Evolutionary conservation across 768 basidiomycete genomes (phyloP).

Genomic region (Pulveroboletus sp.): DNA sequence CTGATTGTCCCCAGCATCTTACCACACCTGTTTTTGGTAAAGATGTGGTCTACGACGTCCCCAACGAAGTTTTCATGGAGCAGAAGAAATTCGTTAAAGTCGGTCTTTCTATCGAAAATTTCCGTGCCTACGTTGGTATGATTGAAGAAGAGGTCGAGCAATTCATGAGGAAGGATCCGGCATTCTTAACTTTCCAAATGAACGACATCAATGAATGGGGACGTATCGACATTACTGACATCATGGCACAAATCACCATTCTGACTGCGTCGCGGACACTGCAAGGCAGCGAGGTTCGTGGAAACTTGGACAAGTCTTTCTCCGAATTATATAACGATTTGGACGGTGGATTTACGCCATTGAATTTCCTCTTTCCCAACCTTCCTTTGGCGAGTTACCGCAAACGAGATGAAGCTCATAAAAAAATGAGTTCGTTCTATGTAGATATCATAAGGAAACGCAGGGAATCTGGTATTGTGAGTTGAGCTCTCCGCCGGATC

Average conservation of each 20-base stretch:
- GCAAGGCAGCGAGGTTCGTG: conserved; percentile 88
- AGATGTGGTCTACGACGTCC: conserved; percentile 95
- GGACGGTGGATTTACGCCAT: conserved; percentile 92
- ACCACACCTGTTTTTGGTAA: conserved; percentile 96
- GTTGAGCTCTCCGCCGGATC: conserved; percentile 4
- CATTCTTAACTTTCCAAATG: conserved; percentile 59
- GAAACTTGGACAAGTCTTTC: conserved; percentile 73
- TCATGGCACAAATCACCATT: conserved; percentile 86
- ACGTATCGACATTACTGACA: conserved; percentile 65
- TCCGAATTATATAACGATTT: conserved; percentile 82
- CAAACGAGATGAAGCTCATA: conserved; percentile 83
- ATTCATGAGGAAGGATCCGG: conserved; percentile 62
- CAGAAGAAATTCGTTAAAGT: conserved; percentile 99
- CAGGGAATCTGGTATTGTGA: conserved; percentile 44
- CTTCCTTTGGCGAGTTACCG: conserved; percentile 89
- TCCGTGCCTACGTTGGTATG: conserved; percentile 79
- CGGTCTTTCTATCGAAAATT: conserved; percentile 88
- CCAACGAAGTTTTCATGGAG: conserved; percentile 96
- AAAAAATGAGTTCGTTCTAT: conserved; percentile 93
- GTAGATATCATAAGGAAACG: conserved; percentile 79
- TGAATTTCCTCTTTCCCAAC: conserved; percentile 95
- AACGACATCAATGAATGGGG: conserved; percentile 77
- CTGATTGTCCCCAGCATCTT: conserved; percentile 53
- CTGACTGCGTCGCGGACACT: conserved; percentile 91
- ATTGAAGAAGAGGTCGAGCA: conserved; percentile 72